Base-by-base conservation (phyloP, 1,284 basidiomycete genomes). In the Erythrobasidium hasegawianum region DNA sequence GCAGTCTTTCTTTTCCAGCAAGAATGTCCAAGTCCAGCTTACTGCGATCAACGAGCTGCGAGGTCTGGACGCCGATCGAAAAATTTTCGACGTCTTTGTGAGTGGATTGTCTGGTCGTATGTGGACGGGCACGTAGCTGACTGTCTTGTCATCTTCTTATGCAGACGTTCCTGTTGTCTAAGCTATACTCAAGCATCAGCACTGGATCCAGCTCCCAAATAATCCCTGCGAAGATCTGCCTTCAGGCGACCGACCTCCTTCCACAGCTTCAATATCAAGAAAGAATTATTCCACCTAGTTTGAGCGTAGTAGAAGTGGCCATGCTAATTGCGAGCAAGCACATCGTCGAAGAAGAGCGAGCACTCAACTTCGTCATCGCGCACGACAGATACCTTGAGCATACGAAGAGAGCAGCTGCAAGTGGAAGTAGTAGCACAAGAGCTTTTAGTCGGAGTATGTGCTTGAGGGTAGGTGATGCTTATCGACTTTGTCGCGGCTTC, bases 331-430 rank as follows among this genome's bases (percentile, higher is more conserved):
- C 68, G 11, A 64, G 62, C 64, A 73, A 74, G 59, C 72, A 73
- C 61, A 62, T 74, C 24, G 62, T 60, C 56, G 24, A 70, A 69
- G 41, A 39, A 56, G 68, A 72, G n/a, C 47, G 69, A n/a, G 65
- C 71, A 7, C 66, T 72, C 71, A 74, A 73, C 57, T 70, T 74
- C 20, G 71, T 72, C 43, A 70, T 72, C 58, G 57, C 71, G 5
- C 72, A 69, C 52, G 68, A 70, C 24, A 47, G 57, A 24, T 74
- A 74, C 64, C 10, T 55, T 7, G 47, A 70, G 22, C 71, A 72
- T 56, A 50, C 64, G 39, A 59, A 67, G 38, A 43, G 71, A 13
- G 47, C 45, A 27, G 57, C 59, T 18, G 58, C 58, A 10, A 59
- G 58, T 16, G 58, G 55, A 14, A 57, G 29, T 11, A 69, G 59